Percentiles rank a stretch among this genome's conserved stretches.
phyloP scores from a whole-genome alignment of 2,329 filamentous ascomycete species.

The Lojkania enalia region DNA sequence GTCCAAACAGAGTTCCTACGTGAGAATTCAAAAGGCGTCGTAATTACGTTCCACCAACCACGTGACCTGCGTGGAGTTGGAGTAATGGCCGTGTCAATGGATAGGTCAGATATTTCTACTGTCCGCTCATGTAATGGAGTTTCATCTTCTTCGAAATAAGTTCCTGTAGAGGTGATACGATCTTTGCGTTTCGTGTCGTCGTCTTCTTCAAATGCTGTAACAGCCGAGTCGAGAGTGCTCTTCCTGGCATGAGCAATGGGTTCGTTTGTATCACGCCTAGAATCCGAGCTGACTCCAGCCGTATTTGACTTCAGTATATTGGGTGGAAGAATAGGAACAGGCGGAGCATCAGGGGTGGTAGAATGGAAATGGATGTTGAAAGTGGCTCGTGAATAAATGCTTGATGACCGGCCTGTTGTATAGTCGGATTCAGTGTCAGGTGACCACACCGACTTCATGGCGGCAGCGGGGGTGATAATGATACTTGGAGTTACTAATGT shows the following conservation, averaged over 20 bases:
- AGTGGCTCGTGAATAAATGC: slow-evolving; percentile 63
- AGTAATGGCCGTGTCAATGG: slow-evolving; percentile 42
- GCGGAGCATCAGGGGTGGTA: slow-evolving; percentile 54
- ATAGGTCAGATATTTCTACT: slow-evolving; percentile 35
- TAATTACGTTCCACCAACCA: slow-evolving; percentile 80
- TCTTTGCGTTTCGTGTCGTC: slow-evolving; percentile 50
- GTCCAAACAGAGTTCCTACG: slow-evolving; percentile 42
- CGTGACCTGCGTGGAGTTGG: slow-evolving; percentile 62
- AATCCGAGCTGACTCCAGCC: slow-evolving; percentile 4
- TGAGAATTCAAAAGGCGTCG: slow-evolving; percentile 64
- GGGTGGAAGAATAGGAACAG: slow-evolving; percentile 46
- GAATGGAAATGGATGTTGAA: slow-evolving; percentile 36
- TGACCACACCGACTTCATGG: slow-evolving; percentile 60
- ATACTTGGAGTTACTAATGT: slow-evolving; percentile 54
- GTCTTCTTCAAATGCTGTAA: slow-evolving; percentile 54
- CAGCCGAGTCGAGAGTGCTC: slow-evolving; percentile 41
- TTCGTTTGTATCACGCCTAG: slow-evolving; percentile 4
- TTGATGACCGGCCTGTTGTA: slow-evolving; percentile 56
- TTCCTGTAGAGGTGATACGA: slow-evolving; percentile 60
- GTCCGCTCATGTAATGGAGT: slow-evolving; percentile 32
- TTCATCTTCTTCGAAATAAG: slow-evolving; percentile 72
- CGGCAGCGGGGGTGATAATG: slow-evolving; percentile 57
- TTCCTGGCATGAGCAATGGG: slow-evolving; percentile 27
- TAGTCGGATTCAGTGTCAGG: slow-evolving; percentile 60
- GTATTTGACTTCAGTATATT: slow-evolving; percentile 19